These are phyloP conservation scores for Syzygium malaccense DNA, from an alignment of 441 rosid species.

Conservation along the genomic window DNA sequence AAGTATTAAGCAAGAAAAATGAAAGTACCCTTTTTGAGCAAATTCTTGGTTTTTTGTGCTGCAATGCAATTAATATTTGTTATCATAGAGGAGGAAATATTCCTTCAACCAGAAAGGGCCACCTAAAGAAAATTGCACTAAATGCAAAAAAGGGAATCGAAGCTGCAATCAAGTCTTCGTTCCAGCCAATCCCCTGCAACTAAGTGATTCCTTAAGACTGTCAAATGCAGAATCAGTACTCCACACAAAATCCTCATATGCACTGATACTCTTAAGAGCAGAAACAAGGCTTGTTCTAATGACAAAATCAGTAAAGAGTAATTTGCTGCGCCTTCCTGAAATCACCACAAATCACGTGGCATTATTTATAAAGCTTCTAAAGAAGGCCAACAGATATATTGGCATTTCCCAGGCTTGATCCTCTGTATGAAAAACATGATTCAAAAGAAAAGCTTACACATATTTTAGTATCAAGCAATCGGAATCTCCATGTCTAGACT, in stretches of 20 bases:
- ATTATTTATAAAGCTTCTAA: not conserved
- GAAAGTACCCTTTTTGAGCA: not conserved
- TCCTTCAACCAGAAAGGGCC: not conserved
- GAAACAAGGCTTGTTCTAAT: not conserved
- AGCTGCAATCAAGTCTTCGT: not conserved
- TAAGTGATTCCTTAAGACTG: not conserved
- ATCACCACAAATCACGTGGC: not conserved
- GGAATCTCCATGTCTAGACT: not conserved
- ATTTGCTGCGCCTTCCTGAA: not conserved
- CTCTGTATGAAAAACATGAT: not conserved
- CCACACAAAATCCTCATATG: not conserved
- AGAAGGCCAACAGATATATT: not conserved
- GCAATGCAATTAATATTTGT: not conserved
- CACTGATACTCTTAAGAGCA: not conserved
- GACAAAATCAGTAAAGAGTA: not conserved
- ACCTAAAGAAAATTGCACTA: not conserved
- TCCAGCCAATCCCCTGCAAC: not conserved
- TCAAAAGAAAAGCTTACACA: not conserved
- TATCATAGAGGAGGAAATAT: not conserved
- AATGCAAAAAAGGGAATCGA: not conserved
- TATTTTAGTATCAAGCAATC: not conserved
- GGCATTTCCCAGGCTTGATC: not conserved
- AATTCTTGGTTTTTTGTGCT: not conserved
- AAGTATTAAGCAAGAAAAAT: not conserved
- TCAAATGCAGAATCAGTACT: not conserved